Conservation (phyloP, 306 rosid genomes). For the Vicia sativa region DNA sequence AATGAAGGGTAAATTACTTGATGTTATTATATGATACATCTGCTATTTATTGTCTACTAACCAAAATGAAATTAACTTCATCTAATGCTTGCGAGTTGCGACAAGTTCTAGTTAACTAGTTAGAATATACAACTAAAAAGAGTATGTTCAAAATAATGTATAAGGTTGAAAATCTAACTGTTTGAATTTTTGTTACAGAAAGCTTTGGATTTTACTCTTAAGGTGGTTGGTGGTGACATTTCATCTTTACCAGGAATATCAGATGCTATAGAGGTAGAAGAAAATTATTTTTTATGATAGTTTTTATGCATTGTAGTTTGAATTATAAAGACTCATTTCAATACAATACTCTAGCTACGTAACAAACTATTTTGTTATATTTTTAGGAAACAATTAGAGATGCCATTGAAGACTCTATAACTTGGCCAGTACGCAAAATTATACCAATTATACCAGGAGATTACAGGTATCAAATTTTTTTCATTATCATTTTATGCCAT, state of each 20-base stretch:
- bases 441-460: slow-evolving; percentile 86
- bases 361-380: slow-evolving; percentile 18
- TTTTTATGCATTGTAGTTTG: slow-evolving; percentile 22
- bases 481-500: too few relatives aligned
- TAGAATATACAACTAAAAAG: neutral
- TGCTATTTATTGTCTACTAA: too few relatives aligned
- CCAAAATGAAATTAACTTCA: too few relatives aligned
- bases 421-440: slow-evolving; percentile 88
- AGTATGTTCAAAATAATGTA: slow-evolving; percentile 10
- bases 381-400: slow-evolving; percentile 85
- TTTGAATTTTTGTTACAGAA: slow-evolving; percentile 50
- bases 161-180: slow-evolving; percentile 27
- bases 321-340: slow-evolving; percentile 4
- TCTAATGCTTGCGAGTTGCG: slow-evolving; percentile 6
- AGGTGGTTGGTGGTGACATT: slow-evolving; percentile 78
- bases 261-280: slow-evolving; percentile 81
- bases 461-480: slow-evolving; percentile 62
- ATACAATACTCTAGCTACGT: neutral
- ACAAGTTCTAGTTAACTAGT: slow-evolving; percentile 10
- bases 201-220: slow-evolving; percentile 89
- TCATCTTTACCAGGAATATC: slow-evolving; percentile 83
- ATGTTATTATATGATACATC: too few relatives aligned
- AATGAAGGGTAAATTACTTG: too few relatives aligned
- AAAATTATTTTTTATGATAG: slow-evolving; percentile 13
- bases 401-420: slow-evolving; percentile 87